These are phyloP conservation scores for Fomitopsis pulvina DNA, from an alignment of 768 basidiomycete genomes.

Conservation along the genomic window DNA sequence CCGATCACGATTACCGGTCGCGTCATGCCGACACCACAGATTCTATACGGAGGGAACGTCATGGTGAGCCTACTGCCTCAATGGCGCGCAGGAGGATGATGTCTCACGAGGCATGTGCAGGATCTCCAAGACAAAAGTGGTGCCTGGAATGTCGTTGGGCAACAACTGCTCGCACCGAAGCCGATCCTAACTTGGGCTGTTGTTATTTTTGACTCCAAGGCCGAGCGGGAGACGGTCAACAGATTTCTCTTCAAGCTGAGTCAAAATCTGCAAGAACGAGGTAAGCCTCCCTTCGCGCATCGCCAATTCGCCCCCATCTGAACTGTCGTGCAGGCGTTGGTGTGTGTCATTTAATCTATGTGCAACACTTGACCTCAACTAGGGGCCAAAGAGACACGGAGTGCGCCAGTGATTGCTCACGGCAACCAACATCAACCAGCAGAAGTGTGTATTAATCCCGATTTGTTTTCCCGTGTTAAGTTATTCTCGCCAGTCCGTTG, in stretches of 20 bases:
- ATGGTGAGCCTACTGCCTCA: neutral
- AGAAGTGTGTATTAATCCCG: neutral
- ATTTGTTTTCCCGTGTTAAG: neutral
- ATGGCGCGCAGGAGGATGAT: neutral
- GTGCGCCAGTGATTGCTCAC: neutral
- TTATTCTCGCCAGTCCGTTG: neutral
- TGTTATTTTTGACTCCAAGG: conserved; percentile 24
- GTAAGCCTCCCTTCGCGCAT: conserved; percentile 11
- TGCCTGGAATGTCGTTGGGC: conserved; percentile 31
- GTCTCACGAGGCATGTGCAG: neutral
- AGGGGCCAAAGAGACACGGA: neutral
- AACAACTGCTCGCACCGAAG: conserved; percentile 23
- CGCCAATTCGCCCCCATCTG: neutral
- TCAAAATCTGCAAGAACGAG: conserved; percentile 22
- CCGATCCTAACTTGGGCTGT: conserved; percentile 29
- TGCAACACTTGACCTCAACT: too few species aligned
- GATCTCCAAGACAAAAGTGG: conserved; percentile 16
- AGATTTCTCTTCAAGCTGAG: conserved; percentile 22
- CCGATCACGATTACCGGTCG: conserved; percentile 9
- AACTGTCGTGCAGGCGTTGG: neutral
- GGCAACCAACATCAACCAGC: neutral
- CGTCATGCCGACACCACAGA: conserved; percentile 12
- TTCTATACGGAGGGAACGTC: neutral
- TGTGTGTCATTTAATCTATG: too few species aligned
- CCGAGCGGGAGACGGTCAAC: neutral